Conservation (phyloP, 2,329 filamentous ascomycete species). For the Scytalidium lignicola region DNA sequence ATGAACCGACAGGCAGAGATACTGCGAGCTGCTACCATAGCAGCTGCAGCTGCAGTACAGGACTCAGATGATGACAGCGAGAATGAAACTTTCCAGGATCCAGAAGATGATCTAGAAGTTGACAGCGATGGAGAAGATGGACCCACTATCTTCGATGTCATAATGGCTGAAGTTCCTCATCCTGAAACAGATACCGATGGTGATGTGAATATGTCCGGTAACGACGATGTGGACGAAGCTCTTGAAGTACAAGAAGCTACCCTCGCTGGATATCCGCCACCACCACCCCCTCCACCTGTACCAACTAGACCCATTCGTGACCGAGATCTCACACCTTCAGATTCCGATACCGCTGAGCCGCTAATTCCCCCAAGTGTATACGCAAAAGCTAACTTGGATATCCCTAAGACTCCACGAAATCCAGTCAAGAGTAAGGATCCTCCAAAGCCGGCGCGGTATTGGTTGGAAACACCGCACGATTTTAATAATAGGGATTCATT, state of each 20-base stretch:
- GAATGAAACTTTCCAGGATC: slow-evolving; percentile 12
- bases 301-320: slow-evolving; percentile 42
- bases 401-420: slow-evolving; percentile 76
- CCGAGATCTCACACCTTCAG: slow-evolving; percentile 62
- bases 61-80: slow-evolving; percentile 18
- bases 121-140: slow-evolving; percentile 30
- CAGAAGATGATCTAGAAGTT: slow-evolving; percentile 30
- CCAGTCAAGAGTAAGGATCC: slow-evolving; percentile 37
- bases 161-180: slow-evolving; percentile 47
- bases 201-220: slow-evolving; percentile 43
- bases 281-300: slow-evolving; percentile 57
- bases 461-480: slow-evolving; percentile 73
- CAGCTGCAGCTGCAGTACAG: slow-evolving; percentile 12
- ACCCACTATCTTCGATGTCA: slow-evolving; percentile 34
- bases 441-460: slow-evolving; percentile 71
- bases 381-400: slow-evolving; percentile 60
- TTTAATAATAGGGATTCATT: slow-evolving; percentile 59
- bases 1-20: slow-evolving; percentile 10
- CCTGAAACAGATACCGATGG: slow-evolving; percentile 39
- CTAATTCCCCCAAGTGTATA: slow-evolving; percentile 57
- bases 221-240: slow-evolving; percentile 46
- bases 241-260: slow-evolving; percentile 74
- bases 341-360: slow-evolving; percentile 67
- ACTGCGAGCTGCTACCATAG: slow-evolving; percentile 12
- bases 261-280: slow-evolving; percentile 67